Percentiles rank a stretch among this genome's conserved stretches.
Evolutionary conservation across 345 rosid genomes (phyloP).

Genomic region (Melaleuca quinquenervia): DNA sequence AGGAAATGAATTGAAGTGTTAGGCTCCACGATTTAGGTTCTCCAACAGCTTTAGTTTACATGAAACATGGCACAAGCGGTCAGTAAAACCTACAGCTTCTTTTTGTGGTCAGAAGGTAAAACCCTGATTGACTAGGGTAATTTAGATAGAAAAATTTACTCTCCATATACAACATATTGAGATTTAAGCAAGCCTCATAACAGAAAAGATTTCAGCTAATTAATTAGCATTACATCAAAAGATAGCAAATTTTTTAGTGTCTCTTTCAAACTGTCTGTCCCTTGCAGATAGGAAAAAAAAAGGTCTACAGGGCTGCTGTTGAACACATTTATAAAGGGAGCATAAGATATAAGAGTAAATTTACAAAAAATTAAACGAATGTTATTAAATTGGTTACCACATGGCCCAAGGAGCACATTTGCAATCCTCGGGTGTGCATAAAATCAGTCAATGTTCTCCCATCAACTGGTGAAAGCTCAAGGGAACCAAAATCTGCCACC

Average conservation of each 20-base stretch:
- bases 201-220: neutral
- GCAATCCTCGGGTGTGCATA: conserved; percentile 97
- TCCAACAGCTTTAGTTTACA: neutral
- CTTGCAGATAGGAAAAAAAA: neutral
- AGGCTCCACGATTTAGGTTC: neutral
- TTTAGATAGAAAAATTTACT: neutral
- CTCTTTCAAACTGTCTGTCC: neutral
- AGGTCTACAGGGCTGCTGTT: neutral
- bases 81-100: neutral
- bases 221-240: conserved; percentile 1
- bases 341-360: neutral
- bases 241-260: neutral
- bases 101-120: neutral
- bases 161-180: neutral
- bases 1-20: neutral
- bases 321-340: neutral
- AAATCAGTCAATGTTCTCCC: conserved; percentile 96
- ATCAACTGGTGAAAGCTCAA: conserved; percentile 97
- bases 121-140: neutral
- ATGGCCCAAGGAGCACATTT: conserved; percentile 76
- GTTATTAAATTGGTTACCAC: conserved; percentile 43
- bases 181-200: neutral
- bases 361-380: neutral
- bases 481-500: conserved; percentile 98
- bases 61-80: neutral